These are phyloP conservation scores for Triangularia verruculosa DNA, from an alignment of 2,329 filamentous ascomycete species.

Conservation along the genomic window DNA sequence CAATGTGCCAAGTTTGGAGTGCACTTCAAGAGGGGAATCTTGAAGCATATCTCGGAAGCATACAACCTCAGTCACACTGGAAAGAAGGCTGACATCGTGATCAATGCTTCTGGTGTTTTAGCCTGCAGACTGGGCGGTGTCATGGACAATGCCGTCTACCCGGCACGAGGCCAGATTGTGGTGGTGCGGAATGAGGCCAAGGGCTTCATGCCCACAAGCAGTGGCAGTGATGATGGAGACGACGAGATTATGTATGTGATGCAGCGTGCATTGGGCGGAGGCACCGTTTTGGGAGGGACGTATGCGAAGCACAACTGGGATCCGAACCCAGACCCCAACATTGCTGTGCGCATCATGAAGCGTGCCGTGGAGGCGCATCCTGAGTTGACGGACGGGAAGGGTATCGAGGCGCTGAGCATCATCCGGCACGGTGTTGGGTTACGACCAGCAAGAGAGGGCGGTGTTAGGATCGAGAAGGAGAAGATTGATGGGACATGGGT, in stretches of 20 bases:
- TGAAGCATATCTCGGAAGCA: conserved; percentile 73
- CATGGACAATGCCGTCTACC: conserved; percentile 67
- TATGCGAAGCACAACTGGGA: conserved; percentile 81
- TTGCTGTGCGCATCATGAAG: conserved; percentile 82
- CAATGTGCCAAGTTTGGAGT: conserved; percentile 75
- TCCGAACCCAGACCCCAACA: conserved; percentile 70
- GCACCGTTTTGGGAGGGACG: conserved; percentile 82
- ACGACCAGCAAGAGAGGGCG: conserved; percentile 69
- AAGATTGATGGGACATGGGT: conserved; percentile 60
- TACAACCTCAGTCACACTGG: conserved; percentile 56
- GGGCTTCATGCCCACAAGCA: conserved; percentile 61
- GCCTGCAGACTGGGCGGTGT: conserved; percentile 78
- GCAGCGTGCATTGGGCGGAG: conserved; percentile 75
- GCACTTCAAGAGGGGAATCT: conserved; percentile 58
- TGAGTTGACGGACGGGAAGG: conserved; percentile 59
- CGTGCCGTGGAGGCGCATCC: conserved; percentile 66
- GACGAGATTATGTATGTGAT: conserved; percentile 79
- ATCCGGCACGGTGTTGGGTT: conserved; percentile 80
- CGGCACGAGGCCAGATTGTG: conserved; percentile 79
- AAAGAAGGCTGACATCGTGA: conserved; percentile 60
- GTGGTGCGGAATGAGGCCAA: conserved; percentile 75
- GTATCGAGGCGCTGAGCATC: conserved; percentile 70
- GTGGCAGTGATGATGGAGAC: conserved; percentile 69
- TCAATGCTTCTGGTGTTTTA: conserved; percentile 83
- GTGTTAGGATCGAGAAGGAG: conserved; percentile 74